These are phyloP conservation scores for Sanghuangporus weigelae DNA, from an alignment of 1,284 basidiomycete genomes.

Conservation along the genomic window DNA sequence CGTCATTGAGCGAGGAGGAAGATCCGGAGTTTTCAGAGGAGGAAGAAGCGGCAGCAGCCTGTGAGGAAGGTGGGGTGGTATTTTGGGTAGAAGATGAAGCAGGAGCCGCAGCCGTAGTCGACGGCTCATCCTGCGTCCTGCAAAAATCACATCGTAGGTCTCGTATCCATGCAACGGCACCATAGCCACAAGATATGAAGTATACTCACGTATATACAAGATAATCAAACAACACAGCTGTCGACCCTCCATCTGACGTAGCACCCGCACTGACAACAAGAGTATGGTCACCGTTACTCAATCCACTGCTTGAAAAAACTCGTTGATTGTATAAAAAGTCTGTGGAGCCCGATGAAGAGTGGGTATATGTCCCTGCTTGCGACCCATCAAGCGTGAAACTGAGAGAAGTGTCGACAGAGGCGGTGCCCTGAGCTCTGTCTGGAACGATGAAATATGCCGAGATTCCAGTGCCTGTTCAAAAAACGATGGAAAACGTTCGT, in stretches of 20 bases:
- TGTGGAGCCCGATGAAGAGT: neutral
- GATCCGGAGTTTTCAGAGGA: too few species aligned
- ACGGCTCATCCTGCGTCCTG: neutral
- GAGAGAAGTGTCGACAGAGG: constrained; percentile 4
- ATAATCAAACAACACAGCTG: constrained; percentile 16
- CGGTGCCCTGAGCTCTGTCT: neutral
- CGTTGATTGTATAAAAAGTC: constrained; percentile 13
- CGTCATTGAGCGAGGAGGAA: too few species aligned
- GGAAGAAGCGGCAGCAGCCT: too few species aligned
- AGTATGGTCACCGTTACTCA: neutral
- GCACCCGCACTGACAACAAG: neutral
- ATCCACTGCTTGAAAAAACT: neutral
- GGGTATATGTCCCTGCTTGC: constrained; percentile 10
- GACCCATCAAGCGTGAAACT: constrained; percentile 9
- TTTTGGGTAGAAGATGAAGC: neutral
- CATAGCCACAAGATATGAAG: neutral
- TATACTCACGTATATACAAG: constrained; percentile 13
- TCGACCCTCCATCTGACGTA: neutral
- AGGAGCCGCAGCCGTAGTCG: neutral
- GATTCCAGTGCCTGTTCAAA: constrained; percentile 5
- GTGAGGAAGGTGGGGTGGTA: too few species aligned
- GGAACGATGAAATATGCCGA: constrained; percentile 12
- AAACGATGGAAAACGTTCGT: neutral
- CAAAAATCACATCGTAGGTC: neutral
- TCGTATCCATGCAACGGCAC: neutral